Base-by-base conservation (phyloP, 2,329 filamentous ascomycete species). In the Pseudovirgaria hyperparasitica region DNA sequence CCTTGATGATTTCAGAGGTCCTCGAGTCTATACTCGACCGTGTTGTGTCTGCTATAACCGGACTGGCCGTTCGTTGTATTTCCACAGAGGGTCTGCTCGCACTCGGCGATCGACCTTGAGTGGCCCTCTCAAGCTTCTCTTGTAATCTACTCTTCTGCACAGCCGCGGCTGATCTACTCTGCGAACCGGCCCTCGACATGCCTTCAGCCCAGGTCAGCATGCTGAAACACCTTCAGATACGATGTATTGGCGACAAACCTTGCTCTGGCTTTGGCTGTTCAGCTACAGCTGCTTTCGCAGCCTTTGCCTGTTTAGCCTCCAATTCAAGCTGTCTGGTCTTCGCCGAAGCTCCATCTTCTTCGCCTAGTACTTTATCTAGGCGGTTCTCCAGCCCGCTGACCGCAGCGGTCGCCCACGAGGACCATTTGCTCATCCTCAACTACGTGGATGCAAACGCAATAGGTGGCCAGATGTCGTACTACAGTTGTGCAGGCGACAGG, bases 311-410 rank as follows among this genome's bases (percentile, higher is more conserved):
- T 27, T 47, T 49, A 29, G 48, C 44, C 11, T 50, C 42, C 22
- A 52, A 40, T 20, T 60, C 52, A 16, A 52, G 46, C 17, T 52
- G 40, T 31, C 55, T 58, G 29, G 49, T 50, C 33, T 51, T 57
- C 26, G 56, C 60, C 26, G 56, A 54, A 17, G 54, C 52, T 25
- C 71, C 70, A 22, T 77, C 73, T 29, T 82, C 75, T 39, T 94
- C 86, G 28, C 84, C 75, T 34, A 98, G 68, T 32, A 98, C 92
- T 26, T 72, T 86, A 53, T 98, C 90, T 33, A 98, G 70, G 22
- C 82, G 76, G 33, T 86, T 92, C 59, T 98, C 90, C 31, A 98
- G 80, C 34, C 86, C 86, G 29, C 86, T 85, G 34, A 96, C 84
- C 37, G 87, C 86, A 55, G 87, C 82, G 38, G 85, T 81, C 33